phyloP scores from a whole-genome alignment of 2,329 filamentous ascomycete species.

The Penicillium hesseltinei region DNA sequence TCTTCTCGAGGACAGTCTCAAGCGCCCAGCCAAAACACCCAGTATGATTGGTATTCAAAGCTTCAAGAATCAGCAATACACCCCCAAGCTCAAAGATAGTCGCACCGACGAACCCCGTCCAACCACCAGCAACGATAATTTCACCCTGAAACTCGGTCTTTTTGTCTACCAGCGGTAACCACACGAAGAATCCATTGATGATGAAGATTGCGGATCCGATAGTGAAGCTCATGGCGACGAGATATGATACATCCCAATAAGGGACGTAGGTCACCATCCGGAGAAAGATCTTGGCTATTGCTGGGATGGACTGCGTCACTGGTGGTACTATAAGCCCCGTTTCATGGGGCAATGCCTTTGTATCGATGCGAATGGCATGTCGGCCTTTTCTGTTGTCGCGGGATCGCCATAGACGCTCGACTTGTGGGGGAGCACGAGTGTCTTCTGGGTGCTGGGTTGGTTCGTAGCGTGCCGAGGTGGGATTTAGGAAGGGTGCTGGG shows the following conservation, averaged over 20 bases:
- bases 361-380: constrained; percentile 41
- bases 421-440: constrained; percentile 2
- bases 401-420: constrained; percentile 42
- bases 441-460: background rate
- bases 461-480: constrained; percentile 45
- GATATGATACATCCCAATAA: constrained; percentile 58
- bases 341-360: constrained; percentile 16
- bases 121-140: constrained; percentile 53
- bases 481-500: constrained; percentile 51
- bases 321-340: constrained; percentile 31
- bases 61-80: constrained; percentile 63
- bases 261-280: constrained; percentile 54
- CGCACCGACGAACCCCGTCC: constrained; percentile 65
- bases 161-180: constrained; percentile 57
- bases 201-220: constrained; percentile 56
- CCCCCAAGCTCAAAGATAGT: constrained; percentile 66
- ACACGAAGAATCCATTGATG: constrained; percentile 63
- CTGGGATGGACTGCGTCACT: constrained; percentile 32
- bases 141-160: constrained; percentile 56
- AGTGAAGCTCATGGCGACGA: constrained; percentile 56
- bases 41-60: constrained; percentile 64
- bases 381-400: constrained; percentile 51
- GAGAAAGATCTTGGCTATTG: constrained; percentile 39
- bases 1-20: constrained; percentile 48
- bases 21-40: constrained; percentile 70